A percentile compares a stretch with the other conserved stretches of the same genome.
These are phyloP conservation scores for Phenoliferia sp. DNA, from an alignment of 1,284 basidiomycete species.

Conservation along the genomic window DNA sequence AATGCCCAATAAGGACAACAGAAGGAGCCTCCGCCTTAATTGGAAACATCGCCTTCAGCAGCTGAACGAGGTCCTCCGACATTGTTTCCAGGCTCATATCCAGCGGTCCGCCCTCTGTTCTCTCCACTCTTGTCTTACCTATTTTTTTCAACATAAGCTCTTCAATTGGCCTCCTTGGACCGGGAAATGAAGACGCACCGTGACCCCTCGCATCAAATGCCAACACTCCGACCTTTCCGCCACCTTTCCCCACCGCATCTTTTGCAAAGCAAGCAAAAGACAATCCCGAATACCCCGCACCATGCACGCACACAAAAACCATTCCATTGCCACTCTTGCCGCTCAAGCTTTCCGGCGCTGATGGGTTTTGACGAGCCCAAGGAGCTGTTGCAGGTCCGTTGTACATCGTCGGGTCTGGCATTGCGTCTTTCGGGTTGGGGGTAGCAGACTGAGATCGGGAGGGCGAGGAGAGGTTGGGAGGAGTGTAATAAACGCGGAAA, in stretches of 20 bases:
- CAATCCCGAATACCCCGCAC: slow-evolving; percentile 83
- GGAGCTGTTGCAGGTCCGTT: slow-evolving; percentile 4
- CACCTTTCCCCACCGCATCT: slow-evolving; percentile 58
- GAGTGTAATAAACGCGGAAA: slow-evolving; percentile 65
- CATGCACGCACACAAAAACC: slow-evolving; percentile 87
- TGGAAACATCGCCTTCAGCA: slow-evolving; percentile 65
- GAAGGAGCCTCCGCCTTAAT: slow-evolving; percentile 60
- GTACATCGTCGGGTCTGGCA: slow-evolving; percentile 43
- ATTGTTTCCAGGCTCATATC: slow-evolving; percentile 69
- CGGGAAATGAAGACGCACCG: slow-evolving; percentile 56
- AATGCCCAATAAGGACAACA: slow-evolving; percentile 51
- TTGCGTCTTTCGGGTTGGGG: neutral
- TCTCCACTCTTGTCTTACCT: slow-evolving; percentile 25
- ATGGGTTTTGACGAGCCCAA: slow-evolving; percentile 6
- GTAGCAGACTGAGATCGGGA: neutral
- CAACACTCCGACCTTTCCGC: slow-evolving; percentile 75
- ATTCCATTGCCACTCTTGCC: slow-evolving; percentile 55
- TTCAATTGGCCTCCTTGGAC: neutral
- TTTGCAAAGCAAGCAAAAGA: slow-evolving; percentile 85
- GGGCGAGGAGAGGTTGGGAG: slow-evolving; percentile 4
- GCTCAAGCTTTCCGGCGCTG: slow-evolving; percentile 36
- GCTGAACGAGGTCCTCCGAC: slow-evolving; percentile 62
- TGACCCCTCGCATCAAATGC: slow-evolving; percentile 82
- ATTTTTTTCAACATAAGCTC: neutral
- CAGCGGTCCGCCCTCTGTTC: slow-evolving; percentile 45